Evolutionary conservation across 2,329 filamentous ascomycete genomes (phyloP).

Genomic region (Zymoseptoria crescenta): DNA sequence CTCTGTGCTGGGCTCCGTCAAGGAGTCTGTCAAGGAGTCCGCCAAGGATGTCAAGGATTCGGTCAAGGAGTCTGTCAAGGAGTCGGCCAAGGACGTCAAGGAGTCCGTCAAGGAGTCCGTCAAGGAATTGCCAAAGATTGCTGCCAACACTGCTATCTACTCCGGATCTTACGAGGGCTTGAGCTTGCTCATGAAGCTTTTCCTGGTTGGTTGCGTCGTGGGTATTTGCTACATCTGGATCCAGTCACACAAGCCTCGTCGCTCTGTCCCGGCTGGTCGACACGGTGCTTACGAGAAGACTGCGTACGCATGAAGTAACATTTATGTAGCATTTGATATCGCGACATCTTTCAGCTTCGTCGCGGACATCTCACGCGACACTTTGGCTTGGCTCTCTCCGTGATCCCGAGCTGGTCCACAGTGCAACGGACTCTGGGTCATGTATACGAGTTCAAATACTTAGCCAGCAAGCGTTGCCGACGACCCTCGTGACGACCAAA

Average conservation of each 20-base stretch:
- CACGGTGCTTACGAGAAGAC: slow-evolving; percentile 24
- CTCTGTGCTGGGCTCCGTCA: background rate
- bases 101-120: slow-evolving; percentile 4
- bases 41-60: background rate
- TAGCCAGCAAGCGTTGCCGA: background rate
- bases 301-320: background rate
- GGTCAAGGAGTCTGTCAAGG: slow-evolving; percentile 1
- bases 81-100: slow-evolving; percentile 5
- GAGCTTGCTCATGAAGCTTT: slow-evolving; percentile 38
- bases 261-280: slow-evolving; percentile 14
- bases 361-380: background rate
- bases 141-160: background rate
- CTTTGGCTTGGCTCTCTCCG: background rate
- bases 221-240: slow-evolving; percentile 31
- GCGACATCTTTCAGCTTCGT: background rate
- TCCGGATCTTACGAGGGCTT: slow-evolving; percentile 28
- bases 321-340: background rate
- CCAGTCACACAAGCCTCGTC: slow-evolving; percentile 13
- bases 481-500: background rate
- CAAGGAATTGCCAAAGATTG: slow-evolving; percentile 10
- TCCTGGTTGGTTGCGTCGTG: slow-evolving; percentile 38
- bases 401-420: background rate
- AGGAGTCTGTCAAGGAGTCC: background rate
- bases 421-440: background rate
- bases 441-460: background rate